Evolutionary conservation across 306 rosid species (phyloP).

Genomic region (Vigna nakashimae): DNA sequence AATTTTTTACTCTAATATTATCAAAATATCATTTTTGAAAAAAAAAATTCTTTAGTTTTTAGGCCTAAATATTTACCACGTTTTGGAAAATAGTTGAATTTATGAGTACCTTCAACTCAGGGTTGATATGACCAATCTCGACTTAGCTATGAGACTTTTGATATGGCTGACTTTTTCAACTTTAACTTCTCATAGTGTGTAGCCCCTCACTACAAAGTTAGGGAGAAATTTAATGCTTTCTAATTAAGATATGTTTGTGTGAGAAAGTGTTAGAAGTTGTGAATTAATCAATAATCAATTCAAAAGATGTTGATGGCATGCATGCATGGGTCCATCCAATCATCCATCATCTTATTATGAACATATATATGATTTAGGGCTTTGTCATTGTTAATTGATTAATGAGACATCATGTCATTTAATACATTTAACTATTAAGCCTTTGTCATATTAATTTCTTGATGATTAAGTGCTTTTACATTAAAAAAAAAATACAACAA

Average conservation of each 20-base stretch:
- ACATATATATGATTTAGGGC: background rate
- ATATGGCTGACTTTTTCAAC: background rate
- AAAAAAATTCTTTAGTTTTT: background rate
- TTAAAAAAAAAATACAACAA: background rate
- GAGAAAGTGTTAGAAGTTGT: background rate
- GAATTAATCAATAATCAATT: background rate
- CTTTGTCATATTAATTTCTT: background rate
- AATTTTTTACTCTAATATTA: background rate
- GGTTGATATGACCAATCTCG: background rate
- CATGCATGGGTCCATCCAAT: no score
- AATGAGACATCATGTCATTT: background rate
- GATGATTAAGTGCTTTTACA: background rate
- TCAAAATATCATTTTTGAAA: background rate
- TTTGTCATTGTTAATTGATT: background rate
- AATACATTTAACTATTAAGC: background rate
- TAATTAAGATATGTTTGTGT: background rate
- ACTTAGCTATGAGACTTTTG: background rate
- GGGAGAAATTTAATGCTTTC: slow-evolving; percentile 2
- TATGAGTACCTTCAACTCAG: background rate
- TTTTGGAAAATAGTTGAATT: background rate
- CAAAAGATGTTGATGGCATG: background rate
- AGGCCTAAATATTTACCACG: background rate
- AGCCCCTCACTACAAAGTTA: background rate
- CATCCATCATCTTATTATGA: no score
- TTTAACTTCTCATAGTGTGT: background rate